Conservation (phyloP, 371 early-diverging fungal genomes). For the Rhizopus delemar region DNA sequence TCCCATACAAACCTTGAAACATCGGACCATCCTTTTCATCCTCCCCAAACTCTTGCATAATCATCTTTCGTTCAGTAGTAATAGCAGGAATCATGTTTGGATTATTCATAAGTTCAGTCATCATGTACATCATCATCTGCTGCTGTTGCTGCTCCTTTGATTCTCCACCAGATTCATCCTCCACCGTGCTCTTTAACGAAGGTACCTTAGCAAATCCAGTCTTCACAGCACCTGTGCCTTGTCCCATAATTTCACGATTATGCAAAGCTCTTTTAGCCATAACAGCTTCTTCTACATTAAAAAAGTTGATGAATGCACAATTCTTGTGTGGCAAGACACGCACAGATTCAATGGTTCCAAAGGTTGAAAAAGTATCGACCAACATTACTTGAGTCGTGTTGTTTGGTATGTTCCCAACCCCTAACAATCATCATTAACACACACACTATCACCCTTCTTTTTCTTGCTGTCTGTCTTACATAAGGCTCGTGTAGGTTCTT, state of each 20-base stretch:
- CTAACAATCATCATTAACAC: slow-evolving; percentile 31
- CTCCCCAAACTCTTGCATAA: slow-evolving; percentile 46
- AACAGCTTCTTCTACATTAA: slow-evolving; percentile 81
- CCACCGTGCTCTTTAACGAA: slow-evolving; percentile 4
- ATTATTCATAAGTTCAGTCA: slow-evolving; percentile 22
- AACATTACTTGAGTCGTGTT: slow-evolving; percentile 76
- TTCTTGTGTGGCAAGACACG: slow-evolving; percentile 92
- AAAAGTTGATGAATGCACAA: slow-evolving; percentile 95
- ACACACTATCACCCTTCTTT: too few species aligned
- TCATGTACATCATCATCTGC: slow-evolving; percentile 31
- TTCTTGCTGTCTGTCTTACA: slow-evolving; percentile 19
- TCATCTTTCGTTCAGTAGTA: slow-evolving; percentile 36
- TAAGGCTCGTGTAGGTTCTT: slow-evolving; percentile 42
- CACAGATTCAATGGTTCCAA: slow-evolving; percentile 87
- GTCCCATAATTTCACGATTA: slow-evolving; percentile 85
- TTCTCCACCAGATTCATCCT: not conserved
- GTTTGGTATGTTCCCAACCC: slow-evolving; percentile 92
- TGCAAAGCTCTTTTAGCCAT: slow-evolving; percentile 82
- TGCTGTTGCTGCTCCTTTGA: slow-evolving; percentile 1
- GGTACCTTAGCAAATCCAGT: slow-evolving; percentile 90
- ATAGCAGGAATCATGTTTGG: slow-evolving; percentile 33
- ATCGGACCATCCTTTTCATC: slow-evolving; percentile 43
- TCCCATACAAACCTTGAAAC: slow-evolving; percentile 36
- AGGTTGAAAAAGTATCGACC: slow-evolving; percentile 71
- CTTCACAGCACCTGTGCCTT: slow-evolving; percentile 72